Evolutionary conservation across 2,329 filamentous ascomycete species (phyloP).

Genomic region (Calonectria pteridis): DNA sequence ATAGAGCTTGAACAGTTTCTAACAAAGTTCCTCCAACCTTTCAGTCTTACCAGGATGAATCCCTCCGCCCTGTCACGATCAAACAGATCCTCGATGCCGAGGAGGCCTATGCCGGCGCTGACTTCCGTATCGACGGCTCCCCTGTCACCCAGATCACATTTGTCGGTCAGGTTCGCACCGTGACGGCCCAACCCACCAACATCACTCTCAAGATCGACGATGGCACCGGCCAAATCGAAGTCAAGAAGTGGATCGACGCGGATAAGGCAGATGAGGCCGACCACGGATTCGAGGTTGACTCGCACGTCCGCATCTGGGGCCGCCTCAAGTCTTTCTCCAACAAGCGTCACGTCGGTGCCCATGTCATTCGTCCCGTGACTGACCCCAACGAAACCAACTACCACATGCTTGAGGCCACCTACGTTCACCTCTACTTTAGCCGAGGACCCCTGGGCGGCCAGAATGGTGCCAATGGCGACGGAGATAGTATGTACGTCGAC

Average conservation of each 20-base stretch:
- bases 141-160: conserved; percentile 81
- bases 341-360: conserved; percentile 84
- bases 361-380: conserved; percentile 82
- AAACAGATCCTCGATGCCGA: conserved; percentile 91
- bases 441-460: conserved; percentile 69
- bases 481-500: conserved; percentile 69
- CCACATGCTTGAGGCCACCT: conserved; percentile 90
- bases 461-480: conserved; percentile 55
- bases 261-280: conserved; percentile 64
- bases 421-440: conserved; percentile 87
- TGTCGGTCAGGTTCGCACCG: conserved; percentile 89
- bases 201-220: conserved; percentile 95
- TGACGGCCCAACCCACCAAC: conserved; percentile 90
- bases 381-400: conserved; percentile 95
- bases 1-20: conserved; percentile 9
- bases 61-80: conserved; percentile 92
- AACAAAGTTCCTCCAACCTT: conserved; percentile 11
- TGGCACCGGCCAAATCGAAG: conserved; percentile 92
- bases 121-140: conserved; percentile 85
- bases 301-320: conserved; percentile 89
- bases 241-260: conserved; percentile 86
- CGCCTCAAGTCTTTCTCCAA: conserved; percentile 86
- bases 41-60: conserved; percentile 80
- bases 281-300: conserved; percentile 74
- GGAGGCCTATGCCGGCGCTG: conserved; percentile 77